Conservation (phyloP, 768 basidiomycete genomes). For the Pholiota conissans region DNA sequence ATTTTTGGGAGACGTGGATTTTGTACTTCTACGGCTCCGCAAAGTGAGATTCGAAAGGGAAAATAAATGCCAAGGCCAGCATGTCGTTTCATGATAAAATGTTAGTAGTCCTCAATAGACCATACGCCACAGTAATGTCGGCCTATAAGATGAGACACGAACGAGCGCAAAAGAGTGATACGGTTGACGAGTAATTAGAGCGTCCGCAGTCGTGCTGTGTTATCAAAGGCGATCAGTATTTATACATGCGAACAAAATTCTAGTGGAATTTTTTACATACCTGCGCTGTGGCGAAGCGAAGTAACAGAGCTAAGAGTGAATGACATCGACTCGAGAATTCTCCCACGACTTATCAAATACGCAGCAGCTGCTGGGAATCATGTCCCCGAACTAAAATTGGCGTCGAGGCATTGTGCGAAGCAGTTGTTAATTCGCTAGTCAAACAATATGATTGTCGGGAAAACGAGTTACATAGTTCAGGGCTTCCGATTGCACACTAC, state of each 20-base stretch:
- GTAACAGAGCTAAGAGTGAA: background rate
- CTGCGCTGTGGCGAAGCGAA: background rate
- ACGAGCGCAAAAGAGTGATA: too few species aligned
- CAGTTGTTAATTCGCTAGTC: background rate
- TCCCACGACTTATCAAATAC: background rate
- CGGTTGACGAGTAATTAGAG: too few species aligned
- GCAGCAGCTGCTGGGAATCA: background rate
- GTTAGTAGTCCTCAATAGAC: too few species aligned
- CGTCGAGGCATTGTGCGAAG: background rate
- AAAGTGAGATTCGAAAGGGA: too few species aligned
- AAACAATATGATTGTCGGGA: too few species aligned
- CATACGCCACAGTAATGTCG: too few species aligned
- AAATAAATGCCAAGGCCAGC: too few species aligned
- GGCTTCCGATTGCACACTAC: background rate
- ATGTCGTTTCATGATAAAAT: too few species aligned
- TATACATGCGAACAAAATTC: background rate
- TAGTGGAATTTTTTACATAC: background rate
- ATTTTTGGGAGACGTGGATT: background rate
- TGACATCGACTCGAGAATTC: background rate
- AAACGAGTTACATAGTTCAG: too few species aligned
- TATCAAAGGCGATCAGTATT: background rate
- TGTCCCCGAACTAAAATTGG: background rate
- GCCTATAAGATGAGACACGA: too few species aligned
- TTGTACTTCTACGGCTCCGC: background rate
- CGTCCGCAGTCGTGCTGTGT: background rate